phyloP scores from a whole-genome alignment of 2,329 filamentous ascomycete genomes.

The Pseudogymnoascus destructans region DNA sequence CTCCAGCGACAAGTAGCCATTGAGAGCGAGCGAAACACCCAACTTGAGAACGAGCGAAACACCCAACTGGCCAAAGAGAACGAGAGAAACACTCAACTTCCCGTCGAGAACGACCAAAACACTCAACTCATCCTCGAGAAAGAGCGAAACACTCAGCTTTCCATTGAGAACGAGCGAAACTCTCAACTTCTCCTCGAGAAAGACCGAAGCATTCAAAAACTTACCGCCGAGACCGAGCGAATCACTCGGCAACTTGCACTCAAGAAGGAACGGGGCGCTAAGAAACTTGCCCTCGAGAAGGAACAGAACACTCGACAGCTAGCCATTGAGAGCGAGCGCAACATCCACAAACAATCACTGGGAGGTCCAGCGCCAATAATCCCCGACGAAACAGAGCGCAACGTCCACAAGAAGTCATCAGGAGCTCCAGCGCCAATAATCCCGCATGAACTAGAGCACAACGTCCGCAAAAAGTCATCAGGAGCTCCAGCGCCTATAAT shows the following conservation, averaged over 20 bases:
- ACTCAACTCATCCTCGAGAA: background rate
- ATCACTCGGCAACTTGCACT: background rate
- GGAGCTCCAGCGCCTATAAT: background rate
- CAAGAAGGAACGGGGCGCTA: background rate
- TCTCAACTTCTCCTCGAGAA: background rate
- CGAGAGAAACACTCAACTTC: background rate
- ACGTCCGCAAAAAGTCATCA: conserved; percentile 5
- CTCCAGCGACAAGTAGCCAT: conserved; percentile 47
- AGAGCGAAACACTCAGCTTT: background rate
- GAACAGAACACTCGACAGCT: background rate
- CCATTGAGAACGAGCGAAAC: background rate
- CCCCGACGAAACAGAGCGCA: background rate
- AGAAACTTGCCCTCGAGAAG: background rate
- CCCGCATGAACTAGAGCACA: conserved; percentile 37
- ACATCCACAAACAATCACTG: background rate
- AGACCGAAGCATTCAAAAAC: background rate
- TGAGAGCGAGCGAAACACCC: background rate
- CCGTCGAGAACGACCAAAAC: background rate
- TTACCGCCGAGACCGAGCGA: background rate
- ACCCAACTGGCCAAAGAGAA: background rate
- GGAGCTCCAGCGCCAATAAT: background rate
- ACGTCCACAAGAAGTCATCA: background rate
- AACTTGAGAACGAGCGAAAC: background rate
- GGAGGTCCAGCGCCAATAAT: background rate
- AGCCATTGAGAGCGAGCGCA: background rate